Evolutionary conservation across 805 yeast genomes (phyloP), one percentile per base, ranked within the genome.

Genomic region (Wickerhamomyces bisporus): DNA sequence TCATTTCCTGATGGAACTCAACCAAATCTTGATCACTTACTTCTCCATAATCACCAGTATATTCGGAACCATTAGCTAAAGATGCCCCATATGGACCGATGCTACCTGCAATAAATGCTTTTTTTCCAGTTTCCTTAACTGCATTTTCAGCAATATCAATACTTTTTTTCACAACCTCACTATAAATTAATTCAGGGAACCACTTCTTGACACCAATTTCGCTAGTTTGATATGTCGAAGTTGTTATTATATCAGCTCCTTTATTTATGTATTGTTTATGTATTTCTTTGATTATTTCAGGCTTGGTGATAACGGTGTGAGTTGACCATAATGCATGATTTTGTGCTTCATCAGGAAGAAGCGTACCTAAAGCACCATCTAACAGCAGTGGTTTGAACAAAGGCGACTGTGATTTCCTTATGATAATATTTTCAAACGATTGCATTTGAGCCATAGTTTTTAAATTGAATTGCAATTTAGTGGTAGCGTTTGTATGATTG

Each of bases 11-110:
- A 53, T 83, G 86, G 61, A 80, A 82, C 15, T 61, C 58, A 7
- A 50, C 54, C 38, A 84, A 49, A 18, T 44, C 49, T 15, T 53
- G 53, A 13, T 60, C 61, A 9, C 56, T 53, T 3, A 61, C 52
- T 19, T 56, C 64, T 10, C 66, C 69, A 54, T 83, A 84, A 35
- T 77, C 68, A 2, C 94, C 94, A 4, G 80, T 75, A 49, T 80
- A 86, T 50, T 86, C 95, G 0, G 81, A 68, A 1, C 88, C 87
- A 44, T 76, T 68, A 21, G 81, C 76, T 26, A 81, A 52, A 46
- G 61, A 77, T 0, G 89, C 84, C 1, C 89, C 94, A 54, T 75
- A 86, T 0, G 95, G 86, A 0, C 95, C 95, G 26, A 84, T 59
- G 7, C 85, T 75, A 0, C 85, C 94, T 2, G 75, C 75, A 5